These are phyloP conservation scores for Cercospora zeae-maydis DNA, from an alignment of 2,329 filamentous ascomycete species.

Conservation along the genomic window DNA sequence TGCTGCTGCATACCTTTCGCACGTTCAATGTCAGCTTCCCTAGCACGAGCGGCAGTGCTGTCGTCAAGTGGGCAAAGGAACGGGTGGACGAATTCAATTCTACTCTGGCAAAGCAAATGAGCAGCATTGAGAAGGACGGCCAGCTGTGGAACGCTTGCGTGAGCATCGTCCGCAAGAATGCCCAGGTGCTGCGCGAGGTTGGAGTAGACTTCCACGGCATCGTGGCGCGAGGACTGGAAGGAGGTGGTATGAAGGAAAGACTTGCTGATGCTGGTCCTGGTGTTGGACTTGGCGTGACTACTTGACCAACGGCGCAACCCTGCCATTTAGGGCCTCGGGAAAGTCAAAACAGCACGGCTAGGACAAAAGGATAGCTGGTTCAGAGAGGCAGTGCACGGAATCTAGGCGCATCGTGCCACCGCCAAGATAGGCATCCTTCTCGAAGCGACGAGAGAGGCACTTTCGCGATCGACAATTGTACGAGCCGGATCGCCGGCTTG, in stretches of 20 bases:
- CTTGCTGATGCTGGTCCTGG: neutral
- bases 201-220: conserved; percentile 85
- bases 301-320: conserved; percentile 1
- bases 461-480: neutral
- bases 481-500: neutral
- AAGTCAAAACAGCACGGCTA: neutral
- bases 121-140: conserved; percentile 74
- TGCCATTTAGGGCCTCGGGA: neutral
- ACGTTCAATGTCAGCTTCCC: conserved; percentile 58
- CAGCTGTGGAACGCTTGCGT: conserved; percentile 79
- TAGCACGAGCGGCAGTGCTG: conserved; percentile 80
- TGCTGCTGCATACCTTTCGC: conserved; percentile 84
- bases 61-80: conserved; percentile 97
- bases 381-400: neutral
- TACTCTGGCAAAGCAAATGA: conserved; percentile 77
- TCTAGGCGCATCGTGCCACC: neutral
- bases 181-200: conserved; percentile 74
- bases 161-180: conserved; percentile 75
- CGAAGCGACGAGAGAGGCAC: neutral
- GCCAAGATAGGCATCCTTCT: neutral
- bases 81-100: conserved; percentile 87
- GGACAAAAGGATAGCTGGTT: neutral
- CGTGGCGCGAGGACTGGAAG: conserved; percentile 57
- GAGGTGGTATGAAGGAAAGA: neutral
- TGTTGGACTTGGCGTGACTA: conserved; percentile 20